Evolutionary conservation across 257 asterid species (phyloP).

Genomic region (Agastache rugosa): DNA sequence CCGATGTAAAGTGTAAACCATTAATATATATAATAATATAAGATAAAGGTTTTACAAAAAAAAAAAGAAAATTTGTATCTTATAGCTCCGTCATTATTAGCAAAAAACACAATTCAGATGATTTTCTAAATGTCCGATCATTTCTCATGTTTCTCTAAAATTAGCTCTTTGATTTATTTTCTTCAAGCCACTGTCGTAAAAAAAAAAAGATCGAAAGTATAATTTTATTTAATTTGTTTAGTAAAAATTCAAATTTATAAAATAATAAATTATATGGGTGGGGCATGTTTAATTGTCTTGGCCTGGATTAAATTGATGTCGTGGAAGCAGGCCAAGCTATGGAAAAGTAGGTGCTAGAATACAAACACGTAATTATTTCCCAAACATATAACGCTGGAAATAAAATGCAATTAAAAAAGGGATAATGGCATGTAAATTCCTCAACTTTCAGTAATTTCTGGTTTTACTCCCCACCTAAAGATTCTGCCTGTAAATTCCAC

Average conservation of each 20-base stretch:
- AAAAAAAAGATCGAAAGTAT: no score
- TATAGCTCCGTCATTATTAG: not conserved
- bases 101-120: no score
- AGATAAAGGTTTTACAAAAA: not conserved
- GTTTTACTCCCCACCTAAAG: no score
- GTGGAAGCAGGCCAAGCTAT: constrained; percentile 3
- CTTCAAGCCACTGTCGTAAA: not conserved
- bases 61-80: no score
- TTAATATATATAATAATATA: not conserved
- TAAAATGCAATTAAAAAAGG: not conserved
- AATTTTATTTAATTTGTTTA: no score
- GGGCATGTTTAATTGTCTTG: not conserved
- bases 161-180: not conserved
- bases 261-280: not conserved
- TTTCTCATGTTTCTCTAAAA: not conserved
- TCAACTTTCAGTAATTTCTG: no score
- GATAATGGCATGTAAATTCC: no score
- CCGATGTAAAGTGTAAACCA: not conserved
- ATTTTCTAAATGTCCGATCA: not conserved
- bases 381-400: not conserved
- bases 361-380: not conserved
- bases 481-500: no score
- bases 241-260: no score
- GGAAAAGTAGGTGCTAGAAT: not conserved
- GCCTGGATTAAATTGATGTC: constrained; percentile 2